phyloP scores from a whole-genome alignment of 768 basidiomycete species.

The Leccinum rimulosum region DNA sequence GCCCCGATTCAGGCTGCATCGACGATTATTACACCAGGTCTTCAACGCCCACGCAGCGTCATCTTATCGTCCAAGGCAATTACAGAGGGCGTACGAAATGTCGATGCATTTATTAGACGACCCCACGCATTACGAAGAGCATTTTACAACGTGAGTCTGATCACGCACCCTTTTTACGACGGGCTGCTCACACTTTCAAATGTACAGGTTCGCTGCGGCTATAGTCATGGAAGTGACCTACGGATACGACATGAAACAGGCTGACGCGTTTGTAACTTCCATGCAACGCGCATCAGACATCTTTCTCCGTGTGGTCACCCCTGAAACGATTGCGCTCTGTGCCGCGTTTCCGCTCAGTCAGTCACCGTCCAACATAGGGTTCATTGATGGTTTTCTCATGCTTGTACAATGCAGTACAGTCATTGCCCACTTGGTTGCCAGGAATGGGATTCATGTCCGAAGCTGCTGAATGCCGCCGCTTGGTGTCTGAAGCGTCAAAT shows the following conservation, averaged over 20 bases:
- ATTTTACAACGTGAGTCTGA: not conserved
- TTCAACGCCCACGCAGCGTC: not conserved
- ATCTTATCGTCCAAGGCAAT: not conserved
- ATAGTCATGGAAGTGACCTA: not conserved
- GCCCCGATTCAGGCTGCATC: not conserved
- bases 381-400: not conserved
- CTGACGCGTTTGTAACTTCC: not conserved
- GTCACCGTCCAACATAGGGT: not conserved
- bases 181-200: no score
- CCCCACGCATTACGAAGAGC: not conserved
- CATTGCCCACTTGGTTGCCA: not conserved
- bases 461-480: not conserved
- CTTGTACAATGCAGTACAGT: not conserved
- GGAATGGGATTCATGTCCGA: not conserved
- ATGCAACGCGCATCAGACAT: not conserved
- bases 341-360: not conserved
- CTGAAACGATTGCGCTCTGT: not conserved
- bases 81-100: not conserved
- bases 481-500: not conserved
- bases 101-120: not conserved
- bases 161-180: no score
- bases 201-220: not conserved
- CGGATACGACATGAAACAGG: not conserved
- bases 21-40: not conserved
- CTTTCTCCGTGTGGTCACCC: not conserved